phyloP scores from a whole-genome alignment of 768 basidiomycete genomes.

The Phlebiopsis gigantea region DNA sequence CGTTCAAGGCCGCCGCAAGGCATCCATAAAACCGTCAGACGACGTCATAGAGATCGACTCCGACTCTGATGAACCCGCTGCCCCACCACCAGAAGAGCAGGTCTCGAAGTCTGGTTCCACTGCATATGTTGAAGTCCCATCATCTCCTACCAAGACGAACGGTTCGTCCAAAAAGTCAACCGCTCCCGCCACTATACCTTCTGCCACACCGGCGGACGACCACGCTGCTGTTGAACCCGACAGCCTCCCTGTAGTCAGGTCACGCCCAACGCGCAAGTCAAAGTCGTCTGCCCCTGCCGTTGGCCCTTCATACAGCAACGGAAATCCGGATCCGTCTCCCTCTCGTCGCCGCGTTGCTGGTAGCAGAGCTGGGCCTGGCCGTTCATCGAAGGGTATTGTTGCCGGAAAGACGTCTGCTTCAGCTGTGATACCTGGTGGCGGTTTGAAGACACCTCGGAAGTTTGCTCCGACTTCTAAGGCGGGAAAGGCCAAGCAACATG shows the following conservation, averaged over 20 bases:
- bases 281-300: neutral
- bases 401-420: neutral
- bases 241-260: neutral
- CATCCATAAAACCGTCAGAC: neutral
- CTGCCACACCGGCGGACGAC: neutral
- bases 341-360: neutral
- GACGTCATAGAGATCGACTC: slow-evolving; percentile 12
- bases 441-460: neutral
- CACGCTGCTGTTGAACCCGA: neutral
- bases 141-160: neutral
- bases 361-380: neutral
- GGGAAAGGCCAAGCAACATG: neutral
- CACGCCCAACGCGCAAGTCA: neutral
- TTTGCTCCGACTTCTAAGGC: neutral
- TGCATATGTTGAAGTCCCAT: neutral
- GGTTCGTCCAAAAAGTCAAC: neutral
- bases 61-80: neutral
- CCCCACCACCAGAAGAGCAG: neutral
- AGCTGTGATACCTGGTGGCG: neutral
- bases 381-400: neutral
- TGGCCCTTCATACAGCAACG: neutral
- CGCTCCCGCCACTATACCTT: neutral
- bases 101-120: neutral
- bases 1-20: neutral
- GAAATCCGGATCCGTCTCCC: neutral